These are phyloP conservation scores for Knoxia roxburghii DNA, from an alignment of 257 asterid species.

Conservation along the genomic window DNA sequence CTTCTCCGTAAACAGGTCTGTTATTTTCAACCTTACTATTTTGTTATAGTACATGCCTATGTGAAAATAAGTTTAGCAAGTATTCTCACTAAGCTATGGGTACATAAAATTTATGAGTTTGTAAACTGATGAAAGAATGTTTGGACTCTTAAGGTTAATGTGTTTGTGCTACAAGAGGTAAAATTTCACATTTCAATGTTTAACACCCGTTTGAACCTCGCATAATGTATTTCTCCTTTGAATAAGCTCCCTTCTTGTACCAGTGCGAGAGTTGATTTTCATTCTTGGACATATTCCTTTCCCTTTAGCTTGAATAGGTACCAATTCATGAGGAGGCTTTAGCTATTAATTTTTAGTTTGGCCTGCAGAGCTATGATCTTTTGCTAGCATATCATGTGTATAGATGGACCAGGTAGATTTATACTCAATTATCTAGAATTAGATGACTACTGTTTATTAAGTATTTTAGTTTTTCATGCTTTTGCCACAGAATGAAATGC, in stretches of 20 bases:
- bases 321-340: background rate
- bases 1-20: slow-evolving; percentile 97
- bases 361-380: background rate
- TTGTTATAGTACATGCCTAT: slow-evolving; percentile 4
- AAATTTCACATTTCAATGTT: background rate
- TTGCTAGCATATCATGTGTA: background rate
- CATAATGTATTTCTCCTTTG: background rate
- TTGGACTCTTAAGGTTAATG: background rate
- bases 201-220: background rate
- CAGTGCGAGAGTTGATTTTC: background rate
- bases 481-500: slow-evolving; percentile 59
- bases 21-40: slow-evolving; percentile 22
- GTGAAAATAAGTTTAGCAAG: background rate
- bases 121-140: background rate
- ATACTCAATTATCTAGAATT: background rate
- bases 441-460: background rate
- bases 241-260: background rate
- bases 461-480: background rate
- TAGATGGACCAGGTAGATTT: background rate
- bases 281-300: background rate
- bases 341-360: background rate
- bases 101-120: background rate
- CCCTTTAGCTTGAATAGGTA: background rate
- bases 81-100: background rate
- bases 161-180: background rate